These are phyloP conservation scores for Spongispora temasekensis DNA, from an alignment of 1,284 basidiomycete genomes.

Conservation along the genomic window DNA sequence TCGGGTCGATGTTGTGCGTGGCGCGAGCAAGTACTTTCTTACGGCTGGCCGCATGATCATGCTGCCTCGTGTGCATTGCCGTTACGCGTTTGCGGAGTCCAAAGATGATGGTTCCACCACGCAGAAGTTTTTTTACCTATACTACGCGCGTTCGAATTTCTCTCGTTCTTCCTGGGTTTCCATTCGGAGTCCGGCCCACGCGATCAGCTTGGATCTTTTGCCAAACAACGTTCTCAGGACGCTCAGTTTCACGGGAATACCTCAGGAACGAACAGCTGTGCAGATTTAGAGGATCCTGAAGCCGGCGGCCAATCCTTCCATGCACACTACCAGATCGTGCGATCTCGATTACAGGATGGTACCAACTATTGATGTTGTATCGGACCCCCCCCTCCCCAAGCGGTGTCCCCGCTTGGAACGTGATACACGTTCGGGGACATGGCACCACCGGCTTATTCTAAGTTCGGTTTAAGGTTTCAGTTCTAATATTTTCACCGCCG, in stretches of 20 bases:
- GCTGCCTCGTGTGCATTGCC: slow-evolving; percentile 28
- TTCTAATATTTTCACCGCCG: slow-evolving; percentile 3
- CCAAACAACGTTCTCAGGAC: slow-evolving; percentile 13
- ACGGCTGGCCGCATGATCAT: slow-evolving; percentile 14
- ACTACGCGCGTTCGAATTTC: slow-evolving; percentile 2
- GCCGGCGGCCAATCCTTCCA: slow-evolving; percentile 20
- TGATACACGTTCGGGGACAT: neutral
- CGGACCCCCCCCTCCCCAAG: too few relatives aligned
- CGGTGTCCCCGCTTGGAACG: slow-evolving; percentile 9
- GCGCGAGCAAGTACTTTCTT: slow-evolving; percentile 15
- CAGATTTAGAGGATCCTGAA: slow-evolving; percentile 12
- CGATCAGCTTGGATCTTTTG: slow-evolving; percentile 15
- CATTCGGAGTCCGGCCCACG: slow-evolving; percentile 8
- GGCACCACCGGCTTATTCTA: slow-evolving; percentile 13
- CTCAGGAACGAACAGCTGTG: slow-evolving; percentile 11
- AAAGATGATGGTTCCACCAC: slow-evolving; percentile 9
- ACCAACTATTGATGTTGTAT: slow-evolving; percentile 2
- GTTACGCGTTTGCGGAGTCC: slow-evolving; percentile 25
- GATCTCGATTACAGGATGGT: slow-evolving; percentile 24
- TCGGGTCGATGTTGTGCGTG: slow-evolving; percentile 3
- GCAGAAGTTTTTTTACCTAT: neutral
- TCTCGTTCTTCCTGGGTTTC: neutral
- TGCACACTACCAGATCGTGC: slow-evolving; percentile 19
- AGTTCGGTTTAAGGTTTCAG: slow-evolving; percentile 20
- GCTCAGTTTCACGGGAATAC: slow-evolving; percentile 9